Base-by-base conservation (phyloP, 352 stramenopile genomes). In the Phytophthora nicotianae region DNA sequence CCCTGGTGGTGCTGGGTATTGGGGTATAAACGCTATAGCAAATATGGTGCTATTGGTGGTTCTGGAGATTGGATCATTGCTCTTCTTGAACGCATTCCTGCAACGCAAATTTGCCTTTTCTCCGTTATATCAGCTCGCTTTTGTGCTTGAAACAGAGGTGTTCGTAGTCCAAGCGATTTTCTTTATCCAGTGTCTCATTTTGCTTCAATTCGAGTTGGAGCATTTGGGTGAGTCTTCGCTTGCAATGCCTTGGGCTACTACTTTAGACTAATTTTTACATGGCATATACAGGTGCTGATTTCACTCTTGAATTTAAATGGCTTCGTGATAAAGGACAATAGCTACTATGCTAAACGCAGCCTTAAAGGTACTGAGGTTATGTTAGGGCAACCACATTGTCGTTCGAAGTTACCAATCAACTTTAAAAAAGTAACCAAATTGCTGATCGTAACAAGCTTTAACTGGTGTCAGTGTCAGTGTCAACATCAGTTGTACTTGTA, bases 51-150 rank as follows among this genome's bases (percentile, higher is more conserved):
- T 43, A 21, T 6, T 43, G 14, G 16, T 21, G 37, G n/a, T 43
- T 16, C 37, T 43, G 37, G 37, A 23, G 37, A 7, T 43, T 23
- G 37, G 37, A 23, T 13, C 37, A 13, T 0, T 43, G 17, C 2
- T 43, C 2, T 23, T 43, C 3, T 3, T 43, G 10, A 43, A 43
- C 16, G 17, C 37, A 4, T 23, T 43, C 37, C 37, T 43, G 37
- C 16, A 43, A 23, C 37, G 16, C 37, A 43, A 43, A 21, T 43
- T 43, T 43, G 37, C 37, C 4, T 43, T 43, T 43, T 43, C 37
- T 21, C 37, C n/a, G 37, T 11, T 43, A 3, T 43, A 43, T 21
- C 37, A 43, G n/a, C 37, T 43, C 37, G 37, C 37, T 11, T 43
- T 43, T 21, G 37, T 21, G 37, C 37, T 43, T 2, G n/a, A 21